Evolutionary conservation across 106 monocot species (phyloP), one percentile per base, ranked within the genome.

Genomic region (Dactylorhiza incarnata): DNA sequence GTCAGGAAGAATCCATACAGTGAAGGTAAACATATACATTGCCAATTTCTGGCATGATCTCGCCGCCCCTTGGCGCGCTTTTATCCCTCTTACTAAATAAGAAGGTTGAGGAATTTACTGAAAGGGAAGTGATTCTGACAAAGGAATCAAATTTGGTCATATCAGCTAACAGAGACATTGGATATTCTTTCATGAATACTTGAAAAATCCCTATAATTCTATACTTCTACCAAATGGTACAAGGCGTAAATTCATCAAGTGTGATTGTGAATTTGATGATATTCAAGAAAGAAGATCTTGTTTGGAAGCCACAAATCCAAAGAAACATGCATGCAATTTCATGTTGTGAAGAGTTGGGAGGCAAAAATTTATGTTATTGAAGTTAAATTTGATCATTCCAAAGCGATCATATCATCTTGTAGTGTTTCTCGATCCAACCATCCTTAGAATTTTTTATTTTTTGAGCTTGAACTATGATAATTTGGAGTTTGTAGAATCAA

Each of bases 61-160:
- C n/a, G n/a, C n/a, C n/a, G n/a, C n/a, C n/a, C n/a, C n/a, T n/a
- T n/a, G n/a, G n/a, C n/a, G n/a, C n/a, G 73, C 75, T 94, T 71
- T 81, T 99, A 23, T 99, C 91, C 22, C 76, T 74, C 51, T 85
- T 94, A 83, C 76, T 94, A 76, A 80, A 77, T 49, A 70, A 86
- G 78, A 91, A 89, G 68, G 83, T 70, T 71, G 79, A 84, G 49
- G 89, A 83, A n/a, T 89, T 84, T 81, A 72, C 48, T 70, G 51
- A 71, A 50, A 88, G 78, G 75, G 88, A 88, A 73, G 84, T 78
- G 45, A 82, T 85, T 17, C 76, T 99, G 63, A 74, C 81, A 50
- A 86, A 92, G 58, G 99, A 75, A 75, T 90, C 86, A 51, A 78
- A 86, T 56, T 70, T 83, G 56, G 23, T 73, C 65, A 61, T 89